Conservation (phyloP, 768 basidiomycete species). For the Favolaschia claudopus region DNA sequence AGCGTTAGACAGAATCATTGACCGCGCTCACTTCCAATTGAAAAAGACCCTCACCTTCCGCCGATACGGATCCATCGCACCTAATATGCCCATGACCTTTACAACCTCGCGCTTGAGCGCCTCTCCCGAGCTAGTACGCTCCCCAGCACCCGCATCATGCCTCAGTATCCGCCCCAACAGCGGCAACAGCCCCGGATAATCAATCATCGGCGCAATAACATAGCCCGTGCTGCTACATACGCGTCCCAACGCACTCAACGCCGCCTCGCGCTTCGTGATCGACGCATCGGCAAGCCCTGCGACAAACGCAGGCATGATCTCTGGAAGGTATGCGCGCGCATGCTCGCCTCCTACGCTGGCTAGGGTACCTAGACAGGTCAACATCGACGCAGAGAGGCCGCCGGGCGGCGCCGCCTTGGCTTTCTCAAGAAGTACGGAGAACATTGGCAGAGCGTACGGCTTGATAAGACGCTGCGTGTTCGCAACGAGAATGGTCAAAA, state of each 20-base stretch:
- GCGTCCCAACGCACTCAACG: slow-evolving; percentile 93
- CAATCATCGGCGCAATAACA: slow-evolving; percentile 90
- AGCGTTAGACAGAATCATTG: too few species aligned
- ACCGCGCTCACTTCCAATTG: slow-evolving; percentile 64
- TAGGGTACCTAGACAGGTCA: slow-evolving; percentile 94
- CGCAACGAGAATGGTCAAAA: slow-evolving; percentile 87
- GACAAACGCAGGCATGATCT: slow-evolving; percentile 91
- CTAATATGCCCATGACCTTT: slow-evolving; percentile 93
- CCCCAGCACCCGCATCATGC: slow-evolving; percentile 31
- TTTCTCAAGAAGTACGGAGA: slow-evolving; percentile 88
- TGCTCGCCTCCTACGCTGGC: slow-evolving; percentile 94
- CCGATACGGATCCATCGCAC: slow-evolving; percentile 94
- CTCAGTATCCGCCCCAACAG: slow-evolving; percentile 85
- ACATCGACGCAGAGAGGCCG: slow-evolving; percentile 86
- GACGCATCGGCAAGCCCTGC: slow-evolving; percentile 87
- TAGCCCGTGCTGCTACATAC: slow-evolving; percentile 95
- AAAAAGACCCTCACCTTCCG: slow-evolving; percentile 69
- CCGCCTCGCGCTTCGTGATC: slow-evolving; percentile 89
- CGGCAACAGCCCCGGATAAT: slow-evolving; percentile 88
- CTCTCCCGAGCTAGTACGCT: slow-evolving; percentile 35
- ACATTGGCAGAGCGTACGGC: slow-evolving; percentile 93
- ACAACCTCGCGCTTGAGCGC: slow-evolving; percentile 87
- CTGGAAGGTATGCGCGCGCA: slow-evolving; percentile 80
- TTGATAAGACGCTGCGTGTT: slow-evolving; percentile 94
- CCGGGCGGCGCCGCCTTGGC: slow-evolving; percentile 81